Evolutionary conservation across 805 yeast species (phyloP), one percentile per base, ranked within the genome.

Genomic region (Zygoascus biomembranicola): DNA sequence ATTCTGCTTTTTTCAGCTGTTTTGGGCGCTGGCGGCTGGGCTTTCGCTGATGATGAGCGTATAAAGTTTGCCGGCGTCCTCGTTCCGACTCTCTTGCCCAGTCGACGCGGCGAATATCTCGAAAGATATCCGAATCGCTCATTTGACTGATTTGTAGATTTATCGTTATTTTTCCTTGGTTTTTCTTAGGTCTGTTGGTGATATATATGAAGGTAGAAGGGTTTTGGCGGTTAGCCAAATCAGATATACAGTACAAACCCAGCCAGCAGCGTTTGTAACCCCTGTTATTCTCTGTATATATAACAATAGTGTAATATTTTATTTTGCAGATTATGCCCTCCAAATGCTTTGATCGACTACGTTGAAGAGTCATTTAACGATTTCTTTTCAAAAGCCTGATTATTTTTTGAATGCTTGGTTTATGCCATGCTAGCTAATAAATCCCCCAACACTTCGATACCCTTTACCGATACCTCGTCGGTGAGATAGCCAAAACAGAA

Each of bases 391-490:
- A 6, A 23, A 6, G 6, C 28, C 28, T 23, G 28, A 23, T 4
- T 23, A 23, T 23, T 23, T 4, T 6, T 23, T 23, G 6, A 23
- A 23, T 23, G 28, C 6, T 23, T 23, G 28, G 6, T 23, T 23
- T 23, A 3, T 6, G 28, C 28, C 28, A 23, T 23, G 28, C 28
- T 23, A 23, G 28, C 28, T 20, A 42, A 42, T n/a, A 42, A 4
- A 10, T 69, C 67, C 0, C 85, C 87, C 82, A 85, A 79, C 14
- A 71, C 68, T 48, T 68, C 56, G n/a, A 84, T 66, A 1, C 87
- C 90, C 51, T 68, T 37, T 6, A 43, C 45, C 9, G 32, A 14
- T 11, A 18, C 41, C 18, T 32, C 50, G n/a, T 39, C 39, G 2
- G 20, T 28, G 14, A 47, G 52, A 19, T 51, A 54, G 10, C 54